phyloP scores from a whole-genome alignment of 139 green algal genomes.

The Chlamydomonas incerta region DNA sequence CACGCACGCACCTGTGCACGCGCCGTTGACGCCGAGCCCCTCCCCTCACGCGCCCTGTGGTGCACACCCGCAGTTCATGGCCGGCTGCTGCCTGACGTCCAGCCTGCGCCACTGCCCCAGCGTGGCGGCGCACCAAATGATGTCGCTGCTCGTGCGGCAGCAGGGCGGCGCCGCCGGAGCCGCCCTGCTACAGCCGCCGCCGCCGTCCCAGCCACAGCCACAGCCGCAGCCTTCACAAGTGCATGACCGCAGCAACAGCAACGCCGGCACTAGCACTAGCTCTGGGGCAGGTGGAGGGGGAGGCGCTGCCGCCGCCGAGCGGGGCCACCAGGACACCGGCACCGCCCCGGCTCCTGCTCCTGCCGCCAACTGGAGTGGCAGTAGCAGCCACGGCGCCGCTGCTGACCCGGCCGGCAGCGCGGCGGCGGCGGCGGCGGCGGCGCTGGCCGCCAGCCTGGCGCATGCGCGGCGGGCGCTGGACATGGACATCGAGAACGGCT shows the following conservation, averaged over 20 bases:
- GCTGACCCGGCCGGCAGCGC: too few species aligned
- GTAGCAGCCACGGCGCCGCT: too few species aligned
- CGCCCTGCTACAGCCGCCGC: neutral
- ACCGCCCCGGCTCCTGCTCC: too few species aligned
- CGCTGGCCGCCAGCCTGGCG: constrained; percentile 12
- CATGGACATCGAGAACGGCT: constrained; percentile 31
- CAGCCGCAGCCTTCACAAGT: constrained; percentile 3
- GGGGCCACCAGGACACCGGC: too few species aligned
- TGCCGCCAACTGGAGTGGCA: neutral
- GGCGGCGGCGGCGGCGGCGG: neutral
- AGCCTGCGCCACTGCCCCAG: constrained; percentile 27
- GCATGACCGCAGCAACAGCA: neutral
- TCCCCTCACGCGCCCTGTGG: neutral
- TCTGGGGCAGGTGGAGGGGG: neutral
- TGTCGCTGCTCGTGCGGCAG: constrained; percentile 40
- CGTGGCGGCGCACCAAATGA: constrained; percentile 24
- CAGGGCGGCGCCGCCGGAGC: neutral
- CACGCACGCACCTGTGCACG: too few species aligned
- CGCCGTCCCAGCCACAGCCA: neutral
- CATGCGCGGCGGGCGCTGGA: constrained; percentile 24
- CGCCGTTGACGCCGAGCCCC: too few species aligned
- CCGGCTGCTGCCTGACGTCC: neutral
- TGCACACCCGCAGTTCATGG: neutral
- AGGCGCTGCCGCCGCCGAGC: too few species aligned
- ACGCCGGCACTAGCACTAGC: neutral